Evolutionary conservation across 208 protist species (phyloP), one percentile per base, ranked within the genome.

Genomic region (Leishmania mexicana): DNA sequence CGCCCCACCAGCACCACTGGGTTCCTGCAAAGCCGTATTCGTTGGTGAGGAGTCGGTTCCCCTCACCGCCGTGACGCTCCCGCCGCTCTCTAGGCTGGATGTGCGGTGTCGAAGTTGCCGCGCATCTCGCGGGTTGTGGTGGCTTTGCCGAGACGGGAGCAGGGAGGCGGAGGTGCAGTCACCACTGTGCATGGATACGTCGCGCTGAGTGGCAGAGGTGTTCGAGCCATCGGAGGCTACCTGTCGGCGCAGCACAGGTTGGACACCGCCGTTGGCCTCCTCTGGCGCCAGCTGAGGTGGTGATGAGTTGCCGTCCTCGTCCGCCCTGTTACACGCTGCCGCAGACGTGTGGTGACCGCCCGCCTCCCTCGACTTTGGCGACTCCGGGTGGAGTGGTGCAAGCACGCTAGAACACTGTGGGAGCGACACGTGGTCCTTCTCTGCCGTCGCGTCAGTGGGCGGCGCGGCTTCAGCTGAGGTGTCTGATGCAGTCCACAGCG

Each of bases 401-500:
- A 68, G 64, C n/a, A 70, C 62, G 19, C n/a, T 51, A 71, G 60
- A 31, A 24, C 57, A 15, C 17, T 72, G 19, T 24, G 76, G 76
- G 15, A 71, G n/a, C 49, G 45, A 31, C 40, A 15, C 42, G 13
- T 57, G 42, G 21, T 17, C 24, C 21, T 73, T 42, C 68, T 53
- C 21, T 19, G 8, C 60, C 68, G 10, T 73, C 0, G 35, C 21
- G 40, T 47, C 42, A 49, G 38, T 45, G 8, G 38, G 68, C 42
- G 45, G 40, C 0, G 10, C 68, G 2, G 5, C n/a, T 58, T 28
- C 38, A 51, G 60, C 75, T n/a, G 76, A 80, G 31, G 38, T 45
- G 28, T 42, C 38, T n/a, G 60, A 80, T 2, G 75, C 19, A 19
- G 75, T 79, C 40, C 75, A 64, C 15, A 68, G 21, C 7, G 75